phyloP scores from a whole-genome alignment of 1,284 basidiomycete genomes.

The Leccinum pachyderme region DNA sequence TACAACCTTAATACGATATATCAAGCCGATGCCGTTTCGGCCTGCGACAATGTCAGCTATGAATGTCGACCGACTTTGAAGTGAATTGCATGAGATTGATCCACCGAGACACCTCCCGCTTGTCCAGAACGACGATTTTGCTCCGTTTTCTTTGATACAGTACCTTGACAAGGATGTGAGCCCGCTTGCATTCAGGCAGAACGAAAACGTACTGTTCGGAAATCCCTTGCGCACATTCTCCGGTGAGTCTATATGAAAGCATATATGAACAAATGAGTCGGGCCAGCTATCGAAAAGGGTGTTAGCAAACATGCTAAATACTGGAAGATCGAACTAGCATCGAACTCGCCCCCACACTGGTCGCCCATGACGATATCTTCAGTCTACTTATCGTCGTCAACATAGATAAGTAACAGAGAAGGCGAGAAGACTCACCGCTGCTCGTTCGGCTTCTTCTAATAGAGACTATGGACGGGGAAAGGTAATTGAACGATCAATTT shows the following conservation, averaged over 20 bases:
- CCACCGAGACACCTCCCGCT: slow-evolving; percentile 69
- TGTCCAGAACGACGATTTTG: slow-evolving; percentile 73
- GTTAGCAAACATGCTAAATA: slow-evolving; percentile 54
- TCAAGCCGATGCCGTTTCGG: slow-evolving; percentile 80
- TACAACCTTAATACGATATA: slow-evolving; percentile 58
- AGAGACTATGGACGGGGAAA: slow-evolving; percentile 14
- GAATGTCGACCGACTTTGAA: slow-evolving; percentile 49
- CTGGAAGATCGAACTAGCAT: slow-evolving; percentile 71
- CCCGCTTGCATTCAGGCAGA: neutral
- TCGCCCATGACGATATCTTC: slow-evolving; percentile 64
- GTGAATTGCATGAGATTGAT: slow-evolving; percentile 68
- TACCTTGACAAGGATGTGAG: slow-evolving; percentile 44
- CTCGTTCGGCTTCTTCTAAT: slow-evolving; percentile 3
- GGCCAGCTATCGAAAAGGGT: neutral
- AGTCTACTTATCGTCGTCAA: slow-evolving; percentile 8
- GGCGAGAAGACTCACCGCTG: slow-evolving; percentile 10
- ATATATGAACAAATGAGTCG: slow-evolving; percentile 40
- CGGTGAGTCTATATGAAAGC: slow-evolving; percentile 85
- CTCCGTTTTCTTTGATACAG: slow-evolving; percentile 68
- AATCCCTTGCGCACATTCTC: slow-evolving; percentile 63
- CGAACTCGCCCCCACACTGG: slow-evolving; percentile 69
- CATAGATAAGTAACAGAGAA: slow-evolving; percentile 2
- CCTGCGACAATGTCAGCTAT: slow-evolving; percentile 34
- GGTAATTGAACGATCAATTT: neutral
- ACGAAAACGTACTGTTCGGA: slow-evolving; percentile 45